Conservation (phyloP, 2,329 filamentous ascomycete genomes). For the Cordyceps fumosorosea region DNA sequence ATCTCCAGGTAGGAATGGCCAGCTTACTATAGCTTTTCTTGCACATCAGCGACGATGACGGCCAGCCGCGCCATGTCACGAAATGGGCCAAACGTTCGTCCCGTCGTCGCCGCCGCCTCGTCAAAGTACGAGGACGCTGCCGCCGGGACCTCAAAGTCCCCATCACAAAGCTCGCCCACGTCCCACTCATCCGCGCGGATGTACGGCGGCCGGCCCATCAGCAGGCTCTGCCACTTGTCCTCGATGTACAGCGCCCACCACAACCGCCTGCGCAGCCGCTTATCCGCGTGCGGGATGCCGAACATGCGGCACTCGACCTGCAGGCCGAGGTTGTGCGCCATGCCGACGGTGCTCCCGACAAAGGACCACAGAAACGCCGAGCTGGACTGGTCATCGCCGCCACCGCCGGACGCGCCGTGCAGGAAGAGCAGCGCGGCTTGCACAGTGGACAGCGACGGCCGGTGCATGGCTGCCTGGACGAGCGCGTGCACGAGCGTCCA, state of each 20-base stretch:
- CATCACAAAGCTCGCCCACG: conserved; percentile 11
- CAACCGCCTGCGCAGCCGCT: conserved; percentile 28
- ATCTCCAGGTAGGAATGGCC: too few relatives aligned
- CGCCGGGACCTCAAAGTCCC: conserved; percentile 9
- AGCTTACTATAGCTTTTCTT: conserved; percentile 15
- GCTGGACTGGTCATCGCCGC: conserved; percentile 19
- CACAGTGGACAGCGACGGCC: conserved; percentile 5
- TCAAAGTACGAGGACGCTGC: conserved; percentile 8
- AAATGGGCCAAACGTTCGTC: conserved; percentile 10
- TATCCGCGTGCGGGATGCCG: conserved; percentile 31
- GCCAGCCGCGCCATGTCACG: conserved; percentile 14
- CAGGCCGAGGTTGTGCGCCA: conserved; percentile 28
- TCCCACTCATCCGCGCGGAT: conserved; percentile 28
- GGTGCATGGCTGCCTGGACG: conserved; percentile 11
- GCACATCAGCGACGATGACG: conserved; percentile 13
- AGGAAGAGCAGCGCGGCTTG: conserved; percentile 14
- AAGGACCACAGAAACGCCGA: conserved; percentile 30
- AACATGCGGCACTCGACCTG: conserved; percentile 31
- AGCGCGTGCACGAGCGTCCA: conserved; percentile 13
- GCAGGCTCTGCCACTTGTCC: conserved; percentile 31
- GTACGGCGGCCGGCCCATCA: conserved; percentile 29
- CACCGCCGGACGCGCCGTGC: conserved; percentile 7
- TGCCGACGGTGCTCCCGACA: conserved; percentile 28
- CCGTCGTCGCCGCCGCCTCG: neutral
- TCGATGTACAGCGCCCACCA: conserved; percentile 35